These are phyloP conservation scores for Dichotomocladium elegans DNA, from an alignment of 371 early-diverging fungal genomes.

Conservation along the genomic window DNA sequence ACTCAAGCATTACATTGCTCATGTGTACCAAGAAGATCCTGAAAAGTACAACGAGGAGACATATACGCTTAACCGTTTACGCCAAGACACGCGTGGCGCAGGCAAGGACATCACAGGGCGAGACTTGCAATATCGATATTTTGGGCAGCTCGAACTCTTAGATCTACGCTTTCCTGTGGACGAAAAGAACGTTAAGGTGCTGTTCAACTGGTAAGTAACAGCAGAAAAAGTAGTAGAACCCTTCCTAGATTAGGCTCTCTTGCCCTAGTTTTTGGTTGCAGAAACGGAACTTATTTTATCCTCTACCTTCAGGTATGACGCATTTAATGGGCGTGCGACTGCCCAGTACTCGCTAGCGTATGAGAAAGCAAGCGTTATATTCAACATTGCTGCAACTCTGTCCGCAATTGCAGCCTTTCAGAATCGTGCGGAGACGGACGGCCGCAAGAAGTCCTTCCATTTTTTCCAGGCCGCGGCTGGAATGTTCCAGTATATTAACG, in stretches of 20 bases:
- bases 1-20: constrained; percentile 78
- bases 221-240: not conserved
- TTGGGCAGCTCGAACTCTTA: constrained; percentile 92
- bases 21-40: constrained; percentile 88
- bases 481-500: constrained; percentile 90
- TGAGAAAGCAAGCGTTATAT: constrained; percentile 93
- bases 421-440: constrained; percentile 71
- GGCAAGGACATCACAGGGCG: constrained; percentile 88
- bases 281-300: not conserved
- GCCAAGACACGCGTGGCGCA: constrained; percentile 94
- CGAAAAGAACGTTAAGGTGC: constrained; percentile 82
- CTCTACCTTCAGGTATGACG: constrained; percentile 72
- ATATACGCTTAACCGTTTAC: constrained; percentile 80
- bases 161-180: constrained; percentile 91
- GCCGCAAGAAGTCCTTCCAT: constrained; percentile 78
- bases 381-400: constrained; percentile 85
- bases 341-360: constrained; percentile 90
- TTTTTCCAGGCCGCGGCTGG: constrained; percentile 93
- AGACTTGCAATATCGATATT: constrained; percentile 92
- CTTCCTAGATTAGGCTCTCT: too few species aligned
- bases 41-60: constrained; percentile 83
- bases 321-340: constrained; percentile 58
- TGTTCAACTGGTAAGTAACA: constrained; percentile 78
- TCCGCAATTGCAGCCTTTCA: constrained; percentile 70
- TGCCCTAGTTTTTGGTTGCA: too few species aligned